Evolutionary conservation across 192 early-diverging fungal species (phyloP).

Genomic region (Podila clonocystis): DNA sequence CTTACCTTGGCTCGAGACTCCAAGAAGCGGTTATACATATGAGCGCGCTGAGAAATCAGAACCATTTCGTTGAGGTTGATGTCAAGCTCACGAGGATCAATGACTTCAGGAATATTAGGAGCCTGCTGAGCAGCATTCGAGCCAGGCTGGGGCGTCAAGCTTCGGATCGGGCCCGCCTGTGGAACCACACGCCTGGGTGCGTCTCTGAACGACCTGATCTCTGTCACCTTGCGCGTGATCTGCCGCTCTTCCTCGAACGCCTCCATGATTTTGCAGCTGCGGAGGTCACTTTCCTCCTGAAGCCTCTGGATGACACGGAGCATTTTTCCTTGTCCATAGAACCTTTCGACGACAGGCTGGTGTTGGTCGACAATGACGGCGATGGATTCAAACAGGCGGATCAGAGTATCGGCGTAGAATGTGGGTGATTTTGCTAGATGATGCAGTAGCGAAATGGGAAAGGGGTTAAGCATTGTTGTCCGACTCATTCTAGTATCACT

Average conservation of each 20-base stretch:
- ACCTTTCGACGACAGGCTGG: conserved; percentile 81
- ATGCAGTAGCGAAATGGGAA: no score
- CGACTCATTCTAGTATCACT: background rate
- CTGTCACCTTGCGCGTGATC: conserved; percentile 55
- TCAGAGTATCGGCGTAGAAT: conserved; percentile 84
- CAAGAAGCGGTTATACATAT: conserved; percentile 86
- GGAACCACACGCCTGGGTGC: conserved; percentile 17
- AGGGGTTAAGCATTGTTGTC: conserved; percentile 2
- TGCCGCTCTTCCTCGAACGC: conserved; percentile 82
- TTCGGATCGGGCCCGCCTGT: conserved; percentile 28
- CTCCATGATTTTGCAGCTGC: conserved; percentile 80
- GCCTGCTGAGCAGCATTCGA: conserved; percentile 8
- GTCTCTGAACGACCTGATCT: conserved; percentile 63
- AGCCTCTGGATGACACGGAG: conserved; percentile 87
- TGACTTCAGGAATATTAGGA: conserved; percentile 35
- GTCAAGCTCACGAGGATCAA: conserved; percentile 85
- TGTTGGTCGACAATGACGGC: conserved; percentile 91
- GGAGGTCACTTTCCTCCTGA: conserved; percentile 89
- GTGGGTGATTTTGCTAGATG: conserved; percentile 56
- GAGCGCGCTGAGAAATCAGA: conserved; percentile 79
- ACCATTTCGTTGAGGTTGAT: conserved; percentile 84
- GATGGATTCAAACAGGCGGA: conserved; percentile 88
- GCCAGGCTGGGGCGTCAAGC: conserved; percentile 40
- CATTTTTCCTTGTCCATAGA: conserved; percentile 91
- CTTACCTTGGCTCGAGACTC: conserved; percentile 77